phyloP scores from a whole-genome alignment of 83 land plant species.

The Picea engelmannii region DNA sequence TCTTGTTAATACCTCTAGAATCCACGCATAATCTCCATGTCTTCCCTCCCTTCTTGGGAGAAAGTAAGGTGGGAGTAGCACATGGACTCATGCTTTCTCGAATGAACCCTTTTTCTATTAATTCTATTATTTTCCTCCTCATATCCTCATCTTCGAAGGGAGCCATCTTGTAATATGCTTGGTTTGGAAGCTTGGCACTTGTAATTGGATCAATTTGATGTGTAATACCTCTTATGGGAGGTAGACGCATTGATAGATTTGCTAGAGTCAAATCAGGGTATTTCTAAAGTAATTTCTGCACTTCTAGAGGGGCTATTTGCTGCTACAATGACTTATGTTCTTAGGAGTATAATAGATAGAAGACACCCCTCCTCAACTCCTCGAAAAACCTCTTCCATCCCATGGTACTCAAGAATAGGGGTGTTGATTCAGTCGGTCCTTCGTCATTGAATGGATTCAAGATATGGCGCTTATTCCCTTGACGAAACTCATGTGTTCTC shows the following conservation, averaged over 20 bases:
- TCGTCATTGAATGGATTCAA: background rate
- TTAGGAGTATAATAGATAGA: too few species aligned
- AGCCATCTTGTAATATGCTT: too few species aligned
- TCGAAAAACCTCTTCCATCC: too few species aligned
- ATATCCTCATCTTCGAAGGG: conserved; percentile 9
- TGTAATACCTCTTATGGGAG: too few species aligned
- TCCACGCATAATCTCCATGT: conserved; percentile 15
- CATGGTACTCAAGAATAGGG: background rate
- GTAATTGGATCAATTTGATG: background rate
- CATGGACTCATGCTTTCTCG: too few species aligned
- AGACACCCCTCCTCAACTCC: too few species aligned
- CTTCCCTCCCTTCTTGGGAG: conserved; percentile 1
- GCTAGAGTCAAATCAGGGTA: background rate
- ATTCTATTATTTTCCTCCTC: background rate
- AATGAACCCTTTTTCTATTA: conserved; percentile 4
- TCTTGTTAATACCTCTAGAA: background rate
- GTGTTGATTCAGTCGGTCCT: background rate
- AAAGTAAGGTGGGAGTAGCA: too few species aligned
- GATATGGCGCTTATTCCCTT: background rate
- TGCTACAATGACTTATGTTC: background rate
- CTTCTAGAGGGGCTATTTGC: background rate
- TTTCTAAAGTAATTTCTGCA: background rate
- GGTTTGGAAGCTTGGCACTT: conserved; percentile 16
- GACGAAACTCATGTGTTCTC: background rate
- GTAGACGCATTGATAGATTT: conserved; percentile 1